A percentile compares a stretch with the other conserved stretches of the same genome.
phyloP scores from a whole-genome alignment of 768 basidiomycete species.

The Boletus subparvulus region DNA sequence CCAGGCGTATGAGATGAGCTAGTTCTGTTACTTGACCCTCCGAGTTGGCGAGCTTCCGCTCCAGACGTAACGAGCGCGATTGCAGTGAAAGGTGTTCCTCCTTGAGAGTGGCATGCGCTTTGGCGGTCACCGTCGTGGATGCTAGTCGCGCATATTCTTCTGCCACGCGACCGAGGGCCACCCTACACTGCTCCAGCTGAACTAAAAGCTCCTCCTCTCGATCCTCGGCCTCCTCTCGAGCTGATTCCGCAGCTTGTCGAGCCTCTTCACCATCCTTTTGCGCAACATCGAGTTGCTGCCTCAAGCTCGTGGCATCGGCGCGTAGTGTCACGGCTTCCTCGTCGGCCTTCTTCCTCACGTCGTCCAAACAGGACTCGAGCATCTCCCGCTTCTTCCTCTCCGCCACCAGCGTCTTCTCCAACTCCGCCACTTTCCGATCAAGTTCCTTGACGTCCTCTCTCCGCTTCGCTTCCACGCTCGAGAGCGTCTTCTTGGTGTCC shows the following conservation, averaged over 20 bases:
- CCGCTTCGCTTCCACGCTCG: slow-evolving; percentile 47
- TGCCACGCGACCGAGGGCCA: slow-evolving; percentile 46
- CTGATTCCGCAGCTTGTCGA: slow-evolving; percentile 30
- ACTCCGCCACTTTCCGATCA: slow-evolving; percentile 53
- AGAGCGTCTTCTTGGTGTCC: slow-evolving; percentile 52
- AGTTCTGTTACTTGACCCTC: slow-evolving; percentile 68
- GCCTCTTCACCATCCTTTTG: slow-evolving; percentile 38
- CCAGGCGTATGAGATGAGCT: slow-evolving; percentile 58
- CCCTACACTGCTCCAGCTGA: slow-evolving; percentile 52
- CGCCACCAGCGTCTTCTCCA: slow-evolving; percentile 48
- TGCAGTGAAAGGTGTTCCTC: slow-evolving; percentile 40
- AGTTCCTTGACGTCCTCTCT: slow-evolving; percentile 55
- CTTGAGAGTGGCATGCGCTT: slow-evolving; percentile 40
- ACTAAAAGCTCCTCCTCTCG: slow-evolving; percentile 47
- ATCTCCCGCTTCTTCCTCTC: slow-evolving; percentile 55
- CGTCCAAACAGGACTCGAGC: slow-evolving; percentile 44
- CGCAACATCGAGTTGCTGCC: slow-evolving; percentile 38
- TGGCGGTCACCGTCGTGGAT: slow-evolving; percentile 39
- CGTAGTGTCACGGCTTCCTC: slow-evolving; percentile 40
- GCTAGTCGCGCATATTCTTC: slow-evolving; percentile 56
- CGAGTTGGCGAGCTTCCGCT: slow-evolving; percentile 67
- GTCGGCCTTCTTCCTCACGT: slow-evolving; percentile 42
- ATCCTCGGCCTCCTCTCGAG: slow-evolving; percentile 32
- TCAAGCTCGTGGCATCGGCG: slow-evolving; percentile 33
- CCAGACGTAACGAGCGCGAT: slow-evolving; percentile 50